A percentile compares a stretch with the other conserved stretches of the same genome.
phyloP scores from a whole-genome alignment of 1,284 basidiomycete genomes.

The Rhodotorula sp. region DNA sequence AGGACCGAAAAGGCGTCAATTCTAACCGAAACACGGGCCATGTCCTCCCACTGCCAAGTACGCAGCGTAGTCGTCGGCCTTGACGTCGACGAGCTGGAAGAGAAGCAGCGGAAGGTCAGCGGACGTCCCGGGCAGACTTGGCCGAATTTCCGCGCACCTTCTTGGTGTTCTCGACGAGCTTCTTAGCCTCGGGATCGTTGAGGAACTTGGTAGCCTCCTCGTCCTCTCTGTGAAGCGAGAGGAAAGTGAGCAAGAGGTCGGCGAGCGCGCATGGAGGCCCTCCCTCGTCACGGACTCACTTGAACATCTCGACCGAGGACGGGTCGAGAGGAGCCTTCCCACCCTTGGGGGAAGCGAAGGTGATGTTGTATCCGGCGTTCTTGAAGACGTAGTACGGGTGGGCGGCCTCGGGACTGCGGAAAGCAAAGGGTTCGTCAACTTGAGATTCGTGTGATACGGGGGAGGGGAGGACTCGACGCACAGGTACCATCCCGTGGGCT shows the following conservation, averaged over 20 bases:
- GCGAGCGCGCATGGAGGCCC: neutral
- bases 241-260: conserved; percentile 14
- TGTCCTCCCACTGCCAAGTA: conserved; percentile 74
- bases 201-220: conserved; percentile 63
- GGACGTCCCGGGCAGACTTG: neutral
- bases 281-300: conserved; percentile 1
- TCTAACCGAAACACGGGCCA: conserved; percentile 32
- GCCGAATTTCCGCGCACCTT: conserved; percentile 47
- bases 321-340: conserved; percentile 71
- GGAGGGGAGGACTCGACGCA: neutral
- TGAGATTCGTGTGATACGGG: neutral
- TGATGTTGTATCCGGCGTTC: conserved; percentile 60
- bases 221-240: conserved; percentile 60
- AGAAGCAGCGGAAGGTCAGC: neutral
- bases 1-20: neutral
- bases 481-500: conserved; percentile 55
- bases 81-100: conserved; percentile 59
- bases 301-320: conserved; percentile 58
- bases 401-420: conserved; percentile 65
- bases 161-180: conserved; percentile 61
- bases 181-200: conserved; percentile 61
- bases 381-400: conserved; percentile 72
- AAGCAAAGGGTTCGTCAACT: conserved; percentile 36
- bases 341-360: conserved; percentile 68
- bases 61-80: conserved; percentile 63